Conservation (phyloP, 2,329 filamentous ascomycete genomes). For the Venturia carpophila region DNA sequence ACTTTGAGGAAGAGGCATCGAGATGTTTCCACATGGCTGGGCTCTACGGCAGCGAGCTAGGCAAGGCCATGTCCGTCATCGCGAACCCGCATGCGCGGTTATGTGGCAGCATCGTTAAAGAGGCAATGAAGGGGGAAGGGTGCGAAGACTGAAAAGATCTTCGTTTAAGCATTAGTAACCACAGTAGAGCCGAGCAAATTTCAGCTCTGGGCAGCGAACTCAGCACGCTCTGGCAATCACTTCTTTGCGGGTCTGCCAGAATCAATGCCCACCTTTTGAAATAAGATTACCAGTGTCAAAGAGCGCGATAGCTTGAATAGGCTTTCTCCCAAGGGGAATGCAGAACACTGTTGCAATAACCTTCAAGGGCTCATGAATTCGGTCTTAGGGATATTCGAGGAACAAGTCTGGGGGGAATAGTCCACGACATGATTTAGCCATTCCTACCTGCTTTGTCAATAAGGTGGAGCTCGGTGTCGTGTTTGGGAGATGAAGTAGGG, state of each 20-base stretch:
- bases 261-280: no score
- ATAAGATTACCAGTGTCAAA: no score
- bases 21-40: constrained; percentile 48
- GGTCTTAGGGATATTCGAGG: no score
- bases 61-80: constrained; percentile 49
- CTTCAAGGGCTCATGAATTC: constrained; percentile 38
- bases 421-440: constrained; percentile 48
- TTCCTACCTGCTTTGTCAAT: constrained; percentile 37
- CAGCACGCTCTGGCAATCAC: no score
- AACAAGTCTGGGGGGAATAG: constrained; percentile 52
- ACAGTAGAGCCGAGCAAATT: no score
- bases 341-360: constrained; percentile 42
- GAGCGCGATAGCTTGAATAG: no score
- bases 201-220: no score
- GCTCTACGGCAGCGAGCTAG: constrained; percentile 49
- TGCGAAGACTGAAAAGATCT: constrained; percentile 20
- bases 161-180: background rate
- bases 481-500: constrained; percentile 50
- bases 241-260: no score
- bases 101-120: constrained; percentile 54
- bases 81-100: constrained; percentile 57
- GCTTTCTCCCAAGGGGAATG: constrained; percentile 20
- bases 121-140: constrained; percentile 42
- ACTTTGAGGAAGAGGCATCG: constrained; percentile 49
- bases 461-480: constrained; percentile 56